Evolutionary conservation across 148 eudicot genomes (phyloP).

Genomic region (Cornus kousa): DNA sequence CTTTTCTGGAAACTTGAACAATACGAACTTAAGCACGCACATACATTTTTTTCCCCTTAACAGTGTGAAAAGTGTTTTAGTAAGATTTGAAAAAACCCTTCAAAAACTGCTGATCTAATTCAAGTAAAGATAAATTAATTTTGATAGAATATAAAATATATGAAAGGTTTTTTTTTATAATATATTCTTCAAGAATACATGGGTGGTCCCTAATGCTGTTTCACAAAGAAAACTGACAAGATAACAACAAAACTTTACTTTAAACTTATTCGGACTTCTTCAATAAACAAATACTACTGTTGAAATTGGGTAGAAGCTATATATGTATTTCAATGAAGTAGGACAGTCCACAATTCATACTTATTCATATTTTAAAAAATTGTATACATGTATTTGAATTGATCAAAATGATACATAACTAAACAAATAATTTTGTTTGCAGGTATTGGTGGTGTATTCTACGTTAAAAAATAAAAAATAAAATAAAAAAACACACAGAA

Average conservation of each 20-base stretch:
- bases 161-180: neutral
- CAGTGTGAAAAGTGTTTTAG: neutral
- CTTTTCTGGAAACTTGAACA: too few species aligned
- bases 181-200: neutral
- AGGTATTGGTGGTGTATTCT: neutral
- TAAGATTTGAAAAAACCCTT: neutral
- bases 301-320: slow-evolving; percentile 4
- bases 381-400: neutral
- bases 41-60: too few species aligned
- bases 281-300: slow-evolving; percentile 14
- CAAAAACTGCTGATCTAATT: neutral
- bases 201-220: slow-evolving; percentile 19
- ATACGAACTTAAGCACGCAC: too few species aligned
- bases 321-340: neutral
- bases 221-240: slow-evolving; percentile 17
- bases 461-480: neutral
- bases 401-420: neutral
- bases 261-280: slow-evolving; percentile 28
- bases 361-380: neutral
- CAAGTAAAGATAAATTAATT: slow-evolving; percentile 9
- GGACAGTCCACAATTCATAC: neutral
- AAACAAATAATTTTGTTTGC: neutral
- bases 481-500: too few species aligned
- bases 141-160: slow-evolving; percentile 15
- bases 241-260: slow-evolving; percentile 24